A percentile compares a stretch with the other conserved stretches of the same genome.
phyloP scores from a whole-genome alignment of 2,329 filamentous ascomycete genomes.

The Diaporthe sp. region DNA sequence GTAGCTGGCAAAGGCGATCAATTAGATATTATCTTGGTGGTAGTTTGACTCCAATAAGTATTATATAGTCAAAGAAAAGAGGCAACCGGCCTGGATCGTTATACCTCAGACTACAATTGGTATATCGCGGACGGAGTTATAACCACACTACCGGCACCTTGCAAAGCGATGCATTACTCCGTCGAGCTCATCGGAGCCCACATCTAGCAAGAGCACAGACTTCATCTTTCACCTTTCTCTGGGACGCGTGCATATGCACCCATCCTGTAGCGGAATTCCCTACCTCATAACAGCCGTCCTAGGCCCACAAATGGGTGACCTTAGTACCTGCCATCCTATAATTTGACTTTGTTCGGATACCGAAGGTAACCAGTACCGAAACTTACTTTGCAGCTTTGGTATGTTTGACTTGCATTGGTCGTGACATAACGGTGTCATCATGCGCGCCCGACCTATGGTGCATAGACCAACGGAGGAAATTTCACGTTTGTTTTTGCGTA shows the following conservation, averaged over 20 bases:
- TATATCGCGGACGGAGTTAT: neutral
- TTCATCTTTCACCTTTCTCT: neutral
- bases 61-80: neutral
- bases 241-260: neutral
- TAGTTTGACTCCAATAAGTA: neutral
- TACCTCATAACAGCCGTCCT: neutral
- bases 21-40: neutral
- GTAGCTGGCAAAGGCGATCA: neutral
- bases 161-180: slow-evolving; percentile 2
- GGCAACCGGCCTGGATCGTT: too few species aligned
- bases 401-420: neutral
- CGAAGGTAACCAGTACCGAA: neutral
- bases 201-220: neutral
- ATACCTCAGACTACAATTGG: neutral
- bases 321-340: neutral
- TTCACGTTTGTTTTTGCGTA: neutral
- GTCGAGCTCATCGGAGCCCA: neutral
- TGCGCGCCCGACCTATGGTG: neutral
- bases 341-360: neutral
- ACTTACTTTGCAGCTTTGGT: neutral
- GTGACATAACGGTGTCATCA: neutral
- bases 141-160: neutral
- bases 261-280: neutral
- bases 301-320: neutral
- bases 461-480: neutral